These are phyloP conservation scores for Sporothrix pallida DNA, from an alignment of 2,329 filamentous ascomycete genomes.

Conservation along the genomic window DNA sequence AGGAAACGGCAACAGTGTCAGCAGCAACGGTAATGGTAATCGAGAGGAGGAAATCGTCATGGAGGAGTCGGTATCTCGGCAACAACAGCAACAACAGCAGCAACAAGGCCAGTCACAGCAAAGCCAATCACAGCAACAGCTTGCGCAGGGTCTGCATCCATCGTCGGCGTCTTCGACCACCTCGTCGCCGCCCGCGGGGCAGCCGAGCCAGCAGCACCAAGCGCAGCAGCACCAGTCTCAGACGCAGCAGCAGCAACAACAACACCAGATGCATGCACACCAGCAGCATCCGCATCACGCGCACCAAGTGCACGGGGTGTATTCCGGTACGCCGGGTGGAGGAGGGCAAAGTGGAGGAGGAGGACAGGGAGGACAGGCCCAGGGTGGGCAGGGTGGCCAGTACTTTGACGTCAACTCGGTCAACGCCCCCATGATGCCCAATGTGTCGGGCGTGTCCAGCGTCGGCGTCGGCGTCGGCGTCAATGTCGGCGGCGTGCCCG, in stretches of 20 bases:
- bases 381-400: conserved; percentile 38
- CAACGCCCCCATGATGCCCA: conserved; percentile 33
- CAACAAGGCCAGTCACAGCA: conserved; percentile 7
- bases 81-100: conserved; percentile 22
- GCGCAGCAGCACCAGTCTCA: conserved; percentile 43
- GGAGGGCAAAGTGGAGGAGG: background rate
- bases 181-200: conserved; percentile 34
- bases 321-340: conserved; percentile 31
- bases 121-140: conserved; percentile 12
- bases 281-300: conserved; percentile 49
- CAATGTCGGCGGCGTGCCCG: conserved; percentile 30
- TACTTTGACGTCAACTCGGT: conserved; percentile 30
- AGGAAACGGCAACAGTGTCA: conserved; percentile 32
- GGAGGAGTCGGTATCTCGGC: conserved; percentile 27
- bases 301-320: conserved; percentile 35
- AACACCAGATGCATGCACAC: background rate
- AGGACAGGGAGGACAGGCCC: background rate
- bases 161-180: conserved; percentile 33
- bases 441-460: too few relatives aligned
- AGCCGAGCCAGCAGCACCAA: conserved; percentile 48
- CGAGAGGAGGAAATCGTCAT: conserved; percentile 32
- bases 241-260: conserved; percentile 30
- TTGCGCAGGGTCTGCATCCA: conserved; percentile 30
- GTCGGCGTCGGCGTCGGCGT: conserved; percentile 35
- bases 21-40: conserved; percentile 33